phyloP scores from a whole-genome alignment of 2,329 filamentous ascomycete genomes.

The Fonsecaea erecta region DNA sequence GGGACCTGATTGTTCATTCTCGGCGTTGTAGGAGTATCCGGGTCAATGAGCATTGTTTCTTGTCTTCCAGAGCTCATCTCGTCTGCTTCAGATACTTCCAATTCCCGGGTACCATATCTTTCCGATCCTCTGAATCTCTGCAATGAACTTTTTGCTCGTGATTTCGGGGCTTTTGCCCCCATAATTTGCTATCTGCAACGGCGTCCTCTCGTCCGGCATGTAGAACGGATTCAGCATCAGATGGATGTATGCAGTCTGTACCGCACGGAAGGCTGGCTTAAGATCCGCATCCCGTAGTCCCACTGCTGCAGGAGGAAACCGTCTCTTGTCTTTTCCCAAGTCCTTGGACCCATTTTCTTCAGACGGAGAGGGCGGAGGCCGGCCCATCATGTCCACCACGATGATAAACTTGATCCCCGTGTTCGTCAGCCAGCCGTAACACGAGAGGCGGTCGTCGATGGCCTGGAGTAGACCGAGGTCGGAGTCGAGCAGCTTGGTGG shows the following conservation, averaged over 20 bases:
- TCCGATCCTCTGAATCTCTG: conserved; percentile 84
- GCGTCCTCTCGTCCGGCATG: conserved; percentile 80
- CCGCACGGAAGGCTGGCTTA: conserved; percentile 84
- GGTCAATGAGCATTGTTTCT: background rate
- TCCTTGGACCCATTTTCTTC: conserved; percentile 31
- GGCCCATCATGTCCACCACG: conserved; percentile 86
- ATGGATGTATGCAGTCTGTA: conserved; percentile 89
- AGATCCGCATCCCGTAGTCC: conserved; percentile 85
- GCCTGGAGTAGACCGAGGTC: conserved; percentile 92
- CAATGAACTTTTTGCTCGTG: conserved; percentile 76
- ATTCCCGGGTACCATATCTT: conserved; percentile 81
- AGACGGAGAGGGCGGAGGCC: conserved; percentile 51
- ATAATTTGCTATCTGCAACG: conserved; percentile 55
- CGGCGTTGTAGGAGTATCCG: background rate
- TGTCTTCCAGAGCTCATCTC: background rate
- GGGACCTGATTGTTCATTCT: background rate
- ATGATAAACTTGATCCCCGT: conserved; percentile 90
- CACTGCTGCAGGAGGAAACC: conserved; percentile 52
- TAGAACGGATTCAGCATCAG: conserved; percentile 95
- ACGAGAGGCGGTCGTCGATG: conserved; percentile 87
- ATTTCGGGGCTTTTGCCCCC: conserved; percentile 66
- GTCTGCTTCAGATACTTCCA: conserved; percentile 32
- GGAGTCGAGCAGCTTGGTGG: conserved; percentile 73
- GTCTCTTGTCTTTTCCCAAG: conserved; percentile 39
- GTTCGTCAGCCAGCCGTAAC: conserved; percentile 96